phyloP scores from a whole-genome alignment of 2,329 filamentous ascomycete genomes.

The Neofusicoccum ribis region DNA sequence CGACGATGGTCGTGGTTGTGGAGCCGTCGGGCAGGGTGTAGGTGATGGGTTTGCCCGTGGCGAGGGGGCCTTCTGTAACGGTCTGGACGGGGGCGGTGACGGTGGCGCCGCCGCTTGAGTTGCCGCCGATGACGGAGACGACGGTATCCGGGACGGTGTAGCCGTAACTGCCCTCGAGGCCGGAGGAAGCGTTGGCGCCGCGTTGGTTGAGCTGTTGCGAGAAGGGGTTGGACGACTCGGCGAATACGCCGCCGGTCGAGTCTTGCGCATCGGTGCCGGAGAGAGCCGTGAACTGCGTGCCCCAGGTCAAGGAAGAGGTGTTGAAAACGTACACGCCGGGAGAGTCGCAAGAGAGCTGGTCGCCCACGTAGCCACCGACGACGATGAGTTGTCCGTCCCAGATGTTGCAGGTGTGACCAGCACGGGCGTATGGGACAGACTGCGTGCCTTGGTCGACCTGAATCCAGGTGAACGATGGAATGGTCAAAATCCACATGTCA shows the following conservation, averaged over 20 bases:
- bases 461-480: conserved; percentile 81
- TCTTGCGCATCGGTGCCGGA: conserved; percentile 50
- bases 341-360: conserved; percentile 62
- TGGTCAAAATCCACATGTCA: conserved; percentile 76
- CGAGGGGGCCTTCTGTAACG: conserved; percentile 68
- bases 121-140: conserved; percentile 66
- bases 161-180: conserved; percentile 60
- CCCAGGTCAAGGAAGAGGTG: conserved; percentile 68
- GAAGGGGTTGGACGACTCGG: conserved; percentile 38
- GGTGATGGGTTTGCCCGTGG: conserved; percentile 67
- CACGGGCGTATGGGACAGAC: conserved; percentile 57
- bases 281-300: conserved; percentile 66
- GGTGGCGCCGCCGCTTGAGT: conserved; percentile 67
- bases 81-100: conserved; percentile 62
- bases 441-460: conserved; percentile 57
- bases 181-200: conserved; percentile 49
- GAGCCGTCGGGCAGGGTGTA: conserved; percentile 59
- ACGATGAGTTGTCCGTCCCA: conserved; percentile 82
- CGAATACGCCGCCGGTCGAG: conserved; percentile 27
- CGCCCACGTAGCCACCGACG: conserved; percentile 69
- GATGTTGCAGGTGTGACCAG: conserved; percentile 73
- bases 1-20: conserved; percentile 40
- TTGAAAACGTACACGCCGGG: conserved; percentile 78
- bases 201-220: conserved; percentile 54
- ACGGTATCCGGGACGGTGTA: conserved; percentile 71